These are phyloP conservation scores for Paxillus involutus DNA, from an alignment of 768 basidiomycete genomes.

Conservation along the genomic window DNA sequence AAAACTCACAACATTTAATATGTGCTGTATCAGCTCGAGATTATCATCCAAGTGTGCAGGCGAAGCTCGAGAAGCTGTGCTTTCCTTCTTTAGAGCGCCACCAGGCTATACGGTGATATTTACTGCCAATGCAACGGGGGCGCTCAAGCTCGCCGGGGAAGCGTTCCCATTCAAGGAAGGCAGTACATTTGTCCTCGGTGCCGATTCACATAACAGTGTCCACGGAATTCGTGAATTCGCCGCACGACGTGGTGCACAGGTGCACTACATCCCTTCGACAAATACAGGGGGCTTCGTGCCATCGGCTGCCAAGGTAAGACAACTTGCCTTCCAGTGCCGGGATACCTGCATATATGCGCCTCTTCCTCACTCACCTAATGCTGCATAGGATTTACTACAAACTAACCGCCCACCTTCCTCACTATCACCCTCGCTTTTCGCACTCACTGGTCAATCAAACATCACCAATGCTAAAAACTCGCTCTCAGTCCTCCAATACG, in stretches of 20 bases:
- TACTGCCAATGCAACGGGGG: conserved; percentile 76
- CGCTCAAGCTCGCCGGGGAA: conserved; percentile 82
- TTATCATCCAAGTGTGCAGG: conserved; percentile 64
- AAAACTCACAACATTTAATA: too few species aligned
- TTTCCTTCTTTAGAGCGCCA: conserved; percentile 76
- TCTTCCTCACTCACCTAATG: conserved; percentile 1
- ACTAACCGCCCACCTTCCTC: conserved; percentile 43
- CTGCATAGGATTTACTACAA: conserved; percentile 51
- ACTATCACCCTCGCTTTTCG: conserved; percentile 57
- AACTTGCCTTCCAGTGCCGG: neutral
- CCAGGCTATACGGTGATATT: conserved; percentile 80
- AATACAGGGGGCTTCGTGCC: conserved; percentile 63
- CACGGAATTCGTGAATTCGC: conserved; percentile 82
- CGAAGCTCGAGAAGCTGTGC: conserved; percentile 70
- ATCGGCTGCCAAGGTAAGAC: conserved; percentile 56
- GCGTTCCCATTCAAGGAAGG: conserved; percentile 65
- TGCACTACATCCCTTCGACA: conserved; percentile 66
- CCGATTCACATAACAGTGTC: conserved; percentile 83
- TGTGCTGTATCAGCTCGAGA: conserved; percentile 51
- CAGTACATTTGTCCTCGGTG: conserved; percentile 65
- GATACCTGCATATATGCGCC: conserved; percentile 17
- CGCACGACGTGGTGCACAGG: conserved; percentile 47
- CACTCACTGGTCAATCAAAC: conserved; percentile 80
- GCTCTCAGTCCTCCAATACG: conserved; percentile 62
- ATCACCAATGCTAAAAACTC: conserved; percentile 75